Evolutionary conservation across 805 yeast species (phyloP).

Genomic region (Pichia heedii): DNA sequence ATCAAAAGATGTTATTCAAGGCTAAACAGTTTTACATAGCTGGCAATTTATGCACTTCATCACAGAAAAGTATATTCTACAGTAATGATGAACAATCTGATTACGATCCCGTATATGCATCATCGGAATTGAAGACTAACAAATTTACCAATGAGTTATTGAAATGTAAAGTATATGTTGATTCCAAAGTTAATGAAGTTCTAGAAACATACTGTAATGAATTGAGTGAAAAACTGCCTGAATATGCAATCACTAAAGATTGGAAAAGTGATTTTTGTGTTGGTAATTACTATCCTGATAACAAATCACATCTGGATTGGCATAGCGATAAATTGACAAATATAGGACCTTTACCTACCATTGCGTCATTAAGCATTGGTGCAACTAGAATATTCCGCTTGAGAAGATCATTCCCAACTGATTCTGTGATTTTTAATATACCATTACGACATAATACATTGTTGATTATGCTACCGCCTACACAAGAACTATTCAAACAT

Average conservation of each 20-base stretch:
- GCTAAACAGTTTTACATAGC: conserved; percentile 49
- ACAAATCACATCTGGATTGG: conserved; percentile 52
- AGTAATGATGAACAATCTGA: conserved; percentile 8
- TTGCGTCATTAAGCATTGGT: conserved; percentile 64
- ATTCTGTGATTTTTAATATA: conserved; percentile 33
- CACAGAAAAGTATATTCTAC: conserved; percentile 38
- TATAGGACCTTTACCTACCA: conserved; percentile 62
- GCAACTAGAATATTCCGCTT: conserved; percentile 60
- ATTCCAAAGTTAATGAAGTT: conserved; percentile 13
- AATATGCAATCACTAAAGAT: conserved; percentile 27
- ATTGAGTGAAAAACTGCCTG: conserved; percentile 18
- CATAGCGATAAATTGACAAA: conserved; percentile 69
- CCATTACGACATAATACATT: conserved; percentile 66
- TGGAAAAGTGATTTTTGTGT: conserved; percentile 52
- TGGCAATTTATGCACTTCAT: conserved; percentile 51
- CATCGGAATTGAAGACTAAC: neutral
- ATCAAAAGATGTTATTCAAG: conserved; percentile 32
- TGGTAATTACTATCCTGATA: conserved; percentile 45
- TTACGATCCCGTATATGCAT: conserved; percentile 3
- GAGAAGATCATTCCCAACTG: conserved; percentile 29
- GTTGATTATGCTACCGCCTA: conserved; percentile 67
- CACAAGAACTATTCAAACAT: conserved; percentile 71
- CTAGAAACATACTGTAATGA: conserved; percentile 12
- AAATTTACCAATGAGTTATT: conserved; percentile 10
- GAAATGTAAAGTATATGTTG: conserved; percentile 11